Base-by-base conservation (phyloP, 495 filamentous ascomycete genomes). In the Choiromyces venosus region DNA sequence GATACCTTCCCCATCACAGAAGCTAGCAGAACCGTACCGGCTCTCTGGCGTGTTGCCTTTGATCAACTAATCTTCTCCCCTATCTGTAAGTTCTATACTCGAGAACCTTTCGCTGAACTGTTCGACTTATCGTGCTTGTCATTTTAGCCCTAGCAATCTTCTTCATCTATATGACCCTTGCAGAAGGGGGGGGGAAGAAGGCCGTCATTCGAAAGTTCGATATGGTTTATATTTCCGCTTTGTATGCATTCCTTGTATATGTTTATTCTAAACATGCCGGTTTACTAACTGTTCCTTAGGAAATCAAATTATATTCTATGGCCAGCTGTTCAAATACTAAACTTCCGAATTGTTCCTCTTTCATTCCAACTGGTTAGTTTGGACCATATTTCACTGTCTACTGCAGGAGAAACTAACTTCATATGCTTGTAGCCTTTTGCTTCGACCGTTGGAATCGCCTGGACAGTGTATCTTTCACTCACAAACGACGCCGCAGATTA, bases 381-480 rank as follows among this genome's bases (percentile, higher is more conserved):
- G 12, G 66, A 61, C 39, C 25, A 46, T 65, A 69, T 52, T 25
- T 29, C 52, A 61, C 12, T 35, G 12, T 18, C 19, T n/a, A 29
- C 4, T 29, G 7, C 19, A 36, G 37, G 9, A 66, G 37, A 37
- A 64, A 14, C 65, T 73, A 33, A 69, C 25, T 70, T 69, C 18
- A 29, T 36, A 3, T 65, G 25, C 33, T 38, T 73, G 46, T 74
- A 98, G 95, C 96, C 96, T 2, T 97, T 99, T 81, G 96, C 97
- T 18, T 97, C 94, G 5, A 94, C 92, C 37, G 84, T 99, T 71
- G 96, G 96, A 86, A 97, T 99, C 77, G 93, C 93, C 66, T 99
- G 96, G 96, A 99, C 96, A n/a, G 94, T 93, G 35, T 99, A 97
- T 82, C 88, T 99, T 37, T 97, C 94, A 0, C 87, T 99, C 6